Evolutionary conservation across 2,329 filamentous ascomycete species (phyloP).

Genomic region (Intubia oerlemansii): DNA sequence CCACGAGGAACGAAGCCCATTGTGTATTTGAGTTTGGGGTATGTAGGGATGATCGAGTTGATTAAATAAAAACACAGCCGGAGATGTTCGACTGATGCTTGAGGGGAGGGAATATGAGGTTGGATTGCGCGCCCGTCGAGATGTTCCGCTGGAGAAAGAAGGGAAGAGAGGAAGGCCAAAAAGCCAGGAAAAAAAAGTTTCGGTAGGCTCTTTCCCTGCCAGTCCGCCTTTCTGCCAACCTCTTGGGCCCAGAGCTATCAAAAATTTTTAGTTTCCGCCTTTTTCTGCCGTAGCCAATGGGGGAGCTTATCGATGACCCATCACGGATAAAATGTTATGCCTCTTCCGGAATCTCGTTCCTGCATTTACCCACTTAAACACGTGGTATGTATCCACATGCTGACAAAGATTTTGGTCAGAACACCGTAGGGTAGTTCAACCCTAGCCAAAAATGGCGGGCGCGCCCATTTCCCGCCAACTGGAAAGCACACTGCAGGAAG

Average conservation of each 20-base stretch:
- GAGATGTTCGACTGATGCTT: too few relatives aligned
- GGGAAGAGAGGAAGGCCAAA: constrained; percentile 3
- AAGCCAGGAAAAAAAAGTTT: constrained; percentile 4
- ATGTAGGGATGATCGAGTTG: too few relatives aligned
- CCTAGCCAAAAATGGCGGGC: too few relatives aligned
- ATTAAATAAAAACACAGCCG: too few relatives aligned
- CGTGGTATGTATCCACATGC: background rate
- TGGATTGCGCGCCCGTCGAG: too few relatives aligned
- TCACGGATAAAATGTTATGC: constrained; percentile 5
- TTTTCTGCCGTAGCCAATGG: constrained; percentile 7
- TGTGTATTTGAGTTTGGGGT: too few relatives aligned
- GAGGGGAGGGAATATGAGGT: too few relatives aligned
- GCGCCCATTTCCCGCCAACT: too few relatives aligned
- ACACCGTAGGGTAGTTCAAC: constrained; percentile 6
- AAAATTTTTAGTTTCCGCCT: constrained; percentile 5
- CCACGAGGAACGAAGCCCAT: constrained; percentile 23
- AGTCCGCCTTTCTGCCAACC: too few relatives aligned
- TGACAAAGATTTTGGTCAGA: constrained; percentile 2
- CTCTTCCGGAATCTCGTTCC: background rate
- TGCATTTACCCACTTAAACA: background rate
- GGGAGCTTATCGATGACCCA: background rate
- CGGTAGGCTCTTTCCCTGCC: constrained; percentile 1
- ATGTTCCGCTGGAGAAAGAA: constrained; percentile 2
- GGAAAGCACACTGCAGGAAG: too few relatives aligned
- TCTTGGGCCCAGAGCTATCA: too few relatives aligned